Evolutionary conservation across 31 red algal genomes (phyloP).

Genomic region (Bonnemaisonia californica): DNA sequence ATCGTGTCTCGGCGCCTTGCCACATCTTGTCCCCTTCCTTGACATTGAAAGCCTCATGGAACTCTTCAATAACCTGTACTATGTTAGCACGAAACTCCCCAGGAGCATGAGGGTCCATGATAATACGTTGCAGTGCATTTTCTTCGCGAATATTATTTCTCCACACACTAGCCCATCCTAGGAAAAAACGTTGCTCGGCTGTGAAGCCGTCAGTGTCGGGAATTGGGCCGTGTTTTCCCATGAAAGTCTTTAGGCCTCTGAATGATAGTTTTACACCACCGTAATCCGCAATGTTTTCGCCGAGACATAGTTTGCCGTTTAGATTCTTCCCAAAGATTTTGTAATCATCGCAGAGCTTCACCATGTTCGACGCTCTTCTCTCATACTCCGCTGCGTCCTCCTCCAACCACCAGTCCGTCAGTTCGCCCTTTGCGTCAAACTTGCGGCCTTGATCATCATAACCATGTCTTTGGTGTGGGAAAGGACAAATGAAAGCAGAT

Average conservation of each 20-base stretch:
- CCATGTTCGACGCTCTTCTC: constrained; percentile 69
- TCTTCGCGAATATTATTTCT: constrained; percentile 75
- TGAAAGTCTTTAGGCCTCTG: constrained; percentile 51
- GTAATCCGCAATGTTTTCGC: constrained; percentile 94
- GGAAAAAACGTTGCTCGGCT: constrained; percentile 88
- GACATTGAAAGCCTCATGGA: constrained; percentile 78
- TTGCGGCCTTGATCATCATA: constrained; percentile 89
- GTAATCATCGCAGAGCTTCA: constrained; percentile 77
- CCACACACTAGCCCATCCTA: constrained; percentile 86
- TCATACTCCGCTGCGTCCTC: constrained; percentile 78
- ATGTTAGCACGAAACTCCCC: constrained; percentile 87
- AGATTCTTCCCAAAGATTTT: constrained; percentile 72
- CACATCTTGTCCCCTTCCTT: constrained; percentile 74
- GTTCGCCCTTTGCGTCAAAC: constrained; percentile 84
- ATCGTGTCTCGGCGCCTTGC: constrained; percentile 46
- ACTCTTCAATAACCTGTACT: constrained; percentile 75
- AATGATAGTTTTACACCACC: constrained; percentile 81
- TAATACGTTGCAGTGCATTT: constrained; percentile 76
- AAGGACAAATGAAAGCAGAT: constrained; percentile 18
- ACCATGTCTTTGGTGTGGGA: constrained; percentile 38
- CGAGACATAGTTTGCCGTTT: constrained; percentile 87
- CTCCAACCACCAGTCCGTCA: constrained; percentile 86
- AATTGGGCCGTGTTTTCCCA: constrained; percentile 52
- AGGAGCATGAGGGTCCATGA: constrained; percentile 87
- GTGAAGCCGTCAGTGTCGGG: constrained; percentile 66